These are phyloP conservation scores for Albizia julibrissin DNA, from an alignment of 306 rosid genomes.

Conservation along the genomic window DNA sequence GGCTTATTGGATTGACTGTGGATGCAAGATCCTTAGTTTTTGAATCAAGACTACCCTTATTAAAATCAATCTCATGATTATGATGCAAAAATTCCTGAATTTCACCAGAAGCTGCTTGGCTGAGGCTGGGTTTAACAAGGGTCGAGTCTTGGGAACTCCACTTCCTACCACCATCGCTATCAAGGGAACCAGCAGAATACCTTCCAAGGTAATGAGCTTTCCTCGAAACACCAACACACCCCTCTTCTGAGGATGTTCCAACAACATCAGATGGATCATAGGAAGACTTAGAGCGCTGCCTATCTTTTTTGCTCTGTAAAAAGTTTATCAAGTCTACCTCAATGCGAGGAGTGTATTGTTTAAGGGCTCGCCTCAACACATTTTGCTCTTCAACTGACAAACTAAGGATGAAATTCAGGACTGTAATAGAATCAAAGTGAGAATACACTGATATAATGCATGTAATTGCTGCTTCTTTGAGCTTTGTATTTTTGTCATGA, in stretches of 20 bases:
- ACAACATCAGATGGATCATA: constrained; percentile 93
- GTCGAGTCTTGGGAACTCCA: constrained; percentile 93
- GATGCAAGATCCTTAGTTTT: constrained; percentile 57
- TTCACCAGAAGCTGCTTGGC: constrained; percentile 69
- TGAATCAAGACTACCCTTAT: constrained; percentile 46
- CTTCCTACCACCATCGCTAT: constrained; percentile 79
- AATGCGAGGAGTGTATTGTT: constrained; percentile 96
- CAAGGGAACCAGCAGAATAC: constrained; percentile 94
- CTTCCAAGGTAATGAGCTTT: constrained; percentile 74
- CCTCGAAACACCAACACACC: constrained; percentile 68
- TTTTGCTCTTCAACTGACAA: constrained; percentile 97
- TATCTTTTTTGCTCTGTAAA: constrained; percentile 91
- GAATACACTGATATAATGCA: constrained; percentile 96
- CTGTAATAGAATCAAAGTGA: constrained; percentile 82
- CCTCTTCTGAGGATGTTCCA: constrained; percentile 98
- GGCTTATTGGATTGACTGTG: constrained; percentile 45
- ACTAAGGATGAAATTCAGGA: constrained; percentile 88
- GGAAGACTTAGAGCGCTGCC: constrained; percentile 80
- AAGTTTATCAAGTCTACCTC: constrained; percentile 96
- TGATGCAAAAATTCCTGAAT: constrained; percentile 50
- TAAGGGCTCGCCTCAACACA: constrained; percentile 93
- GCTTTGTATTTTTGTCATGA: constrained; percentile 88
- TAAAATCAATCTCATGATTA: constrained; percentile 64
- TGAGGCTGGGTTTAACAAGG: constrained; percentile 51
- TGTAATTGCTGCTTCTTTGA: constrained; percentile 92